phyloP scores from a whole-genome alignment of 768 basidiomycete species.

The Suillus americanus region DNA sequence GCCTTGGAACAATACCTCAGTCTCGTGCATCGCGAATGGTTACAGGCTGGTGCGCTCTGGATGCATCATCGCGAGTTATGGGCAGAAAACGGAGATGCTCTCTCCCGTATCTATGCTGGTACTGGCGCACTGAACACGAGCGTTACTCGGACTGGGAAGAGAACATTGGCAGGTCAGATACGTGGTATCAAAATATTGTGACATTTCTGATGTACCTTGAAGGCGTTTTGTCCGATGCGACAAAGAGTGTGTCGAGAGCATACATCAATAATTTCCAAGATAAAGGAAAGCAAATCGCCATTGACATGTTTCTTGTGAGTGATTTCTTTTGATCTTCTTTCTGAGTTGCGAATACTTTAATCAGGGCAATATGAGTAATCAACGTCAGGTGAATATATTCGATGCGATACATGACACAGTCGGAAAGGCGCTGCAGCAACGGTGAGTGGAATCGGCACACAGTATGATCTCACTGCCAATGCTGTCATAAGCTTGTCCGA shows the following conservation, averaged over 20 bases:
- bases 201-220: constrained; percentile 15
- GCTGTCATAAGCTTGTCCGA: constrained; percentile 58
- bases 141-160: constrained; percentile 92
- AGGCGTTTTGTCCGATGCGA: constrained; percentile 94
- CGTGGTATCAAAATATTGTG: neutral
- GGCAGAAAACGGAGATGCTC: constrained; percentile 95
- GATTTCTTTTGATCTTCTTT: neutral
- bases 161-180: constrained; percentile 76
- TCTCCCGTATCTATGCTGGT: constrained; percentile 93
- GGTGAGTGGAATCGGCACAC: constrained; percentile 41
- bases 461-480: constrained; percentile 7
- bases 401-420: constrained; percentile 93
- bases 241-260: constrained; percentile 92
- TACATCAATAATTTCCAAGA: constrained; percentile 99
- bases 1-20: constrained; percentile 81
- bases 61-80: constrained; percentile 88
- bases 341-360: constrained; percentile 9
- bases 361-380: constrained; percentile 92
- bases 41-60: constrained; percentile 71
- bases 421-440: constrained; percentile 61
- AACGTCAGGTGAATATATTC: constrained; percentile 86
- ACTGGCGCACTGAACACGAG: constrained; percentile 94
- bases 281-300: constrained; percentile 88
- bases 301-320: constrained; percentile 91
- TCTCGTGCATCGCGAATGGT: constrained; percentile 78